Conservation (phyloP, 2,329 filamentous ascomycete species). For the Parascedosporium putredinis region DNA sequence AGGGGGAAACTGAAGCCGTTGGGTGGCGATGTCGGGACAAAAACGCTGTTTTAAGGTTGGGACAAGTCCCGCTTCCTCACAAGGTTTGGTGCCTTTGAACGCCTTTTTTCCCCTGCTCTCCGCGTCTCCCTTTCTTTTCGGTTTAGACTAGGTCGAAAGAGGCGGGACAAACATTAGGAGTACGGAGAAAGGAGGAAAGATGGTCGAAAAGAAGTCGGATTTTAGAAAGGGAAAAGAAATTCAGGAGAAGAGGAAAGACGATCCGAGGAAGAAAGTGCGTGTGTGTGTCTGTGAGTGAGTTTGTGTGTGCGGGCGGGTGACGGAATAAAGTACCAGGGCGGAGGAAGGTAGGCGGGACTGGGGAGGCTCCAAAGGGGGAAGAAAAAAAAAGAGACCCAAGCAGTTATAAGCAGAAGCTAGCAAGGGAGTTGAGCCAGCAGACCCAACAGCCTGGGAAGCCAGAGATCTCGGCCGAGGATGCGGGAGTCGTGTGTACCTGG, state of each 20-base stretch:
- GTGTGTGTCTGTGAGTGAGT: no score
- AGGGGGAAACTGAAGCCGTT: not conserved
- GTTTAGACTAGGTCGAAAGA: no score
- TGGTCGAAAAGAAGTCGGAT: no score
- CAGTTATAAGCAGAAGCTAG: not conserved
- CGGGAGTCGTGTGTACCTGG: not conserved
- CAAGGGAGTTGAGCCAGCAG: not conserved
- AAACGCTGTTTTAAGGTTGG: not conserved
- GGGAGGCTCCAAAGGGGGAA: not conserved
- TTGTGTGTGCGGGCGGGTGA: no score
- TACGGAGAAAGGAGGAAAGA: no score
- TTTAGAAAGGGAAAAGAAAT: no score
- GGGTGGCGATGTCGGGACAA: not conserved
- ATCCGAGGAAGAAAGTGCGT: no score
- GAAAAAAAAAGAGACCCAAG: not conserved
- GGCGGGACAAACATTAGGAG: no score
- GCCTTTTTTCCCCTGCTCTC: not conserved
- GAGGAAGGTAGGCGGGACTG: not conserved
- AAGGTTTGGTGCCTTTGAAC: not conserved
- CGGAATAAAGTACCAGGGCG: not conserved
- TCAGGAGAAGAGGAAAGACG: no score
- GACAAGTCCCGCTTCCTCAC: not conserved
- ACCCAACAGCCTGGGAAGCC: conserved; percentile 1
- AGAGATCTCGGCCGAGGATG: not conserved
- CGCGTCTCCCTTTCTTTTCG: not conserved